These are phyloP conservation scores for Cadophora sp. DNA, from an alignment of 2,329 filamentous ascomycete species.

Conservation along the genomic window DNA sequence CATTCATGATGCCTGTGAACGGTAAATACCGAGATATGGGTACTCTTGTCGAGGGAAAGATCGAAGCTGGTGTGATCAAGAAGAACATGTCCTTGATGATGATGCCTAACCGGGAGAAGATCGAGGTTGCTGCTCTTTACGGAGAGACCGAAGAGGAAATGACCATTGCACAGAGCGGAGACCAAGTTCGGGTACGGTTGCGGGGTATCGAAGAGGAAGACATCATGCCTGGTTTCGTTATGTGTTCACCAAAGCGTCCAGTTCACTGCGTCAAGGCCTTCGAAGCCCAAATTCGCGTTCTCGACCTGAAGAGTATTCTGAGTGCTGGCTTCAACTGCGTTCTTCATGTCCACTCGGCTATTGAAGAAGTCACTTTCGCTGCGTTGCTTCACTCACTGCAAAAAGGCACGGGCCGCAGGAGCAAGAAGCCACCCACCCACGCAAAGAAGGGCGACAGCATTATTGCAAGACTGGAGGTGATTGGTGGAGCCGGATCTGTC, in stretches of 20 bases:
- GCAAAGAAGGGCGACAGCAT: conserved; percentile 83
- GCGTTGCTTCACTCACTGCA: conserved; percentile 91
- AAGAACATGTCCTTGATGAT: conserved; percentile 86
- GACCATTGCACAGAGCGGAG: conserved; percentile 81
- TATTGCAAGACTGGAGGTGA: conserved; percentile 90
- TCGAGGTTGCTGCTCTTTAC: conserved; percentile 85
- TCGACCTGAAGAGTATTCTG: conserved; percentile 94
- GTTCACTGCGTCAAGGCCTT: conserved; percentile 91
- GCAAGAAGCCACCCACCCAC: conserved; percentile 91
- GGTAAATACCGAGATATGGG: conserved; percentile 98
- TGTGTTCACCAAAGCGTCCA: conserved; percentile 92
- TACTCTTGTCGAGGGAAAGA: conserved; percentile 96
- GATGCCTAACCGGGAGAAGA: conserved; percentile 91
- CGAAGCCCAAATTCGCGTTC: conserved; percentile 94
- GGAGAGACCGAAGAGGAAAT: conserved; percentile 97
- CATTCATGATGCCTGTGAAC: conserved; percentile 98
- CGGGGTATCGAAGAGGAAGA: conserved; percentile 98
- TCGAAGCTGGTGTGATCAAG: conserved; percentile 92
- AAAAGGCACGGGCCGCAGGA: conserved; percentile 92
- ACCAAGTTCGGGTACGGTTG: conserved; percentile 91
- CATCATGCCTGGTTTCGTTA: conserved; percentile 91
- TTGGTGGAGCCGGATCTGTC: conserved; percentile 82
- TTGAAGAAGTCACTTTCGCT: conserved; percentile 94
- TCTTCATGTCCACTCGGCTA: conserved; percentile 94
- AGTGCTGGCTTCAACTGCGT: conserved; percentile 98